A percentile compares a stretch with the other conserved stretches of the same genome.
phyloP scores from a whole-genome alignment of 129 eudicot species.

The Ambrosia trifida region DNA sequence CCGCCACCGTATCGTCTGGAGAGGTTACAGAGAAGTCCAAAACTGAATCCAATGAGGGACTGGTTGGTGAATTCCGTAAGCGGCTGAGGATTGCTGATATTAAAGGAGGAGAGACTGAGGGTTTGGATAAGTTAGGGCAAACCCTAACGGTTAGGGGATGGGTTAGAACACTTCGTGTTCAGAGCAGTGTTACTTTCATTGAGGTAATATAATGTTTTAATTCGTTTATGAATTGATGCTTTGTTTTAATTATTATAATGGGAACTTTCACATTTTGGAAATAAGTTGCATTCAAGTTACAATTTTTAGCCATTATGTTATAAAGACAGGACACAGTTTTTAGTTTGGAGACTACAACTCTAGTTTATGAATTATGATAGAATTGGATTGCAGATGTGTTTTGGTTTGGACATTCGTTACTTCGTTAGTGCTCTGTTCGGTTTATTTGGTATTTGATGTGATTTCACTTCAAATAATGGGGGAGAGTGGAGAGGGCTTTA shows the following conservation, averaged over 20 bases:
- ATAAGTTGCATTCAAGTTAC: not conserved
- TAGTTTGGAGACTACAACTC: too few relatives aligned
- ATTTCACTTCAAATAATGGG: not conserved
- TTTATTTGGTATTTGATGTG: not conserved
- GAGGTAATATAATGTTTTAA: constrained; percentile 50
- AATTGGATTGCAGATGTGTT: not conserved
- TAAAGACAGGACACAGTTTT: too few relatives aligned
- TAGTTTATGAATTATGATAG: too few relatives aligned
- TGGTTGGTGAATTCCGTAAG: constrained; percentile 63
- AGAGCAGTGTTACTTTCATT: constrained; percentile 91
- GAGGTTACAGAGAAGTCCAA: constrained; percentile 40
- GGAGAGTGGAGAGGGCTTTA: not conserved
- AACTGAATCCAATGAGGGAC: constrained; percentile 29
- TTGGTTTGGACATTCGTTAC: not conserved
- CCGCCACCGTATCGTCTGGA: constrained; percentile 47
- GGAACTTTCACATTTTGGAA: constrained; percentile 9
- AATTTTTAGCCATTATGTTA: not conserved
- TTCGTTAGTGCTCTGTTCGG: not conserved
- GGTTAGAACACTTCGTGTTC: constrained; percentile 83
- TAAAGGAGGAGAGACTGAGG: constrained; percentile 78
- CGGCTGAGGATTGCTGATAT: constrained; percentile 67
- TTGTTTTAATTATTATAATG: not conserved
- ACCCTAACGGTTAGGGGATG: constrained; percentile 73
- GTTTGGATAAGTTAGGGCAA: constrained; percentile 65
- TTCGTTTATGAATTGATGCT: not conserved